Conservation (phyloP, 2,329 filamentous ascomycete genomes). For the Cytospora piceicola region DNA sequence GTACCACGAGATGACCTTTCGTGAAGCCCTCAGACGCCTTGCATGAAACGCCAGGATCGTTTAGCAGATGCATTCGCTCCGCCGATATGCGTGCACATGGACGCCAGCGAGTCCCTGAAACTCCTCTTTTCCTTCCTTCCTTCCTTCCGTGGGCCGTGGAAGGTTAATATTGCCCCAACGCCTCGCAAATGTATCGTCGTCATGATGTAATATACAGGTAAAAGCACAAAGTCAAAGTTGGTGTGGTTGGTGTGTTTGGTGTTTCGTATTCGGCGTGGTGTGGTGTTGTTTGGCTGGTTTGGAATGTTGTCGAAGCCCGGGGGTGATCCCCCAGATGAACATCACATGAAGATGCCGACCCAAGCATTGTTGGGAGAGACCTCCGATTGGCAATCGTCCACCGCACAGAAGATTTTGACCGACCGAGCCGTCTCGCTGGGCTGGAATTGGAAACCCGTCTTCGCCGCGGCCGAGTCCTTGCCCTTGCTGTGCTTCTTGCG, state of each 20-base stretch:
- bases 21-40: not conserved
- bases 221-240: constrained; percentile 7
- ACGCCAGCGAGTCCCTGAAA: not conserved
- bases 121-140: not conserved
- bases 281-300: not conserved
- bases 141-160: constrained; percentile 3
- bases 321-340: not conserved
- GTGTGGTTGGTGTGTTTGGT: not conserved
- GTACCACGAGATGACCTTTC: not conserved
- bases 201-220: constrained; percentile 11
- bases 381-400: constrained; percentile 60
- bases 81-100: not conserved
- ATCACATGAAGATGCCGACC: constrained; percentile 63
- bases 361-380: constrained; percentile 59
- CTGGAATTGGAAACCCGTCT: constrained; percentile 44
- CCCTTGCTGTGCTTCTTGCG: constrained; percentile 48
- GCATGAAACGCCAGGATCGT: not conserved
- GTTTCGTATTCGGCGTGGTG: not conserved
- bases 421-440: constrained; percentile 37
- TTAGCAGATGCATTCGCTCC: not conserved
- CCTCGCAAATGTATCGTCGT: constrained; percentile 17
- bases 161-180: constrained; percentile 16
- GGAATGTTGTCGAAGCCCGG: not conserved
- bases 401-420: constrained; percentile 54
- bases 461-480: constrained; percentile 29